Base-by-base conservation (phyloP, 805 yeast genomes). In the Dipodascopsis tothii region DNA sequence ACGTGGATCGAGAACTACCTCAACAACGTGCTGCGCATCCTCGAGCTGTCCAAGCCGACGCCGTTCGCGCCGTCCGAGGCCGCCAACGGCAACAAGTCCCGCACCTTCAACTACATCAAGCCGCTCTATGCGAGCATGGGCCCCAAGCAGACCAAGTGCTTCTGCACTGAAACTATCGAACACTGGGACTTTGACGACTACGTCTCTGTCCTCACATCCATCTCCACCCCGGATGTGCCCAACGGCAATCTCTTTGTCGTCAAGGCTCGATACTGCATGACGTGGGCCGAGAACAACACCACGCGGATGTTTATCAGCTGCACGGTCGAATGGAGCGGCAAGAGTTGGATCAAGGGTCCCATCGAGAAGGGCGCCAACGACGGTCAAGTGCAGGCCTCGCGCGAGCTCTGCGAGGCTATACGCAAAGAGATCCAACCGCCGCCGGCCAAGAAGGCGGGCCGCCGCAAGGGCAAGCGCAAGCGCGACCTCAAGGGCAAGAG, bases 221-320 rank as follows among this genome's bases (percentile, higher is more conserved):
- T 90, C 0, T 68, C 66, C 33, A 88, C 98, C 0, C 99, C 98
- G 0, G 92, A 86, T 58, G 97, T 92, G 14, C 98, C 99, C 0
- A 82, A 88, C 56, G 99, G 99, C 3, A 73, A 73, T 35, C 73
- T 84, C 0, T 92, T 92, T 61, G 70, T 74, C 25, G 87, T 87
- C 1, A 72, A 77, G 50, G 84, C 95, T 0, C 70, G 83, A 48
- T 83, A 78, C 56, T 67, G 79, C 36, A 64, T 86, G 43, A 71
- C 81, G 2, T 92, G 98, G 97, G 86, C 71, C 0, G 69, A 67
- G 5, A 62, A 70, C 22, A 84, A 81, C 56, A 60, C 66, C 20
- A 81, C 95, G 3, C 66, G 69, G 38, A 55, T 92, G 33, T 66
- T 66, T 35, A 63, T 83, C n/a, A 74, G 87, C n/a, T 84, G 74